A percentile compares a stretch with the other conserved stretches of the same genome.
Conservation (phyloP, 2,329 filamentous ascomycete genomes). For the Paracamarosporium sp. region DNA sequence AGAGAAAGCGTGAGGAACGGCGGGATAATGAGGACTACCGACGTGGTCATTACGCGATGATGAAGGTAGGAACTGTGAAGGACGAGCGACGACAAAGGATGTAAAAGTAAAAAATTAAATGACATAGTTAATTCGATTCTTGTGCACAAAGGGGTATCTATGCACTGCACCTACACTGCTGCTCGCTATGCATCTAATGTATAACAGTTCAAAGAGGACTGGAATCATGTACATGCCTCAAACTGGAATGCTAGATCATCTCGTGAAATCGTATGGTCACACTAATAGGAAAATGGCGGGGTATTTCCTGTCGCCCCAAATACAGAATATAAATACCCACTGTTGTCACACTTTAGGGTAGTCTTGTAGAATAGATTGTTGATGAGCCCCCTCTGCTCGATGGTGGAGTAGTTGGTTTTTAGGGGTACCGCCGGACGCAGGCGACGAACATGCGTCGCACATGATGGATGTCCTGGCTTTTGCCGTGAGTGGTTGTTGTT, state of each 20-base stretch:
- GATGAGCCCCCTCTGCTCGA: too few relatives aligned
- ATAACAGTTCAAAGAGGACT: neutral
- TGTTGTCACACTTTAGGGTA: too few relatives aligned
- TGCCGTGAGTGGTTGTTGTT: neutral
- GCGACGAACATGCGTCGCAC: neutral
- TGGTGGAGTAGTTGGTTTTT: neutral
- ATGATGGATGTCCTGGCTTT: neutral
- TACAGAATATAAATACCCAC: too few relatives aligned
- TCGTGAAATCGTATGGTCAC: neutral
- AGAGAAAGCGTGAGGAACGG: constrained; percentile 6
- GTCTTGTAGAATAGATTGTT: too few relatives aligned
- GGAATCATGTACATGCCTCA: neutral
- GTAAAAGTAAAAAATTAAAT: neutral
- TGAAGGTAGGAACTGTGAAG: neutral
- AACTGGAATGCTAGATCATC: neutral
- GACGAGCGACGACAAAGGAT: neutral
- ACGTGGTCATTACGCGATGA: constrained; percentile 21
- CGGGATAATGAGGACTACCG: constrained; percentile 26
- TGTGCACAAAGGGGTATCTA: neutral
- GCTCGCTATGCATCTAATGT: neutral
- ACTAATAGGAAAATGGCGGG: too few relatives aligned
- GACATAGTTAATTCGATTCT: neutral
- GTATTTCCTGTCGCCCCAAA: too few relatives aligned
- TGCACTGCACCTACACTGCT: neutral
- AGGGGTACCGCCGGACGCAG: neutral